Base-by-base conservation (phyloP, 371 early-diverging fungal species). In the Mucor lusitanicus region DNA sequence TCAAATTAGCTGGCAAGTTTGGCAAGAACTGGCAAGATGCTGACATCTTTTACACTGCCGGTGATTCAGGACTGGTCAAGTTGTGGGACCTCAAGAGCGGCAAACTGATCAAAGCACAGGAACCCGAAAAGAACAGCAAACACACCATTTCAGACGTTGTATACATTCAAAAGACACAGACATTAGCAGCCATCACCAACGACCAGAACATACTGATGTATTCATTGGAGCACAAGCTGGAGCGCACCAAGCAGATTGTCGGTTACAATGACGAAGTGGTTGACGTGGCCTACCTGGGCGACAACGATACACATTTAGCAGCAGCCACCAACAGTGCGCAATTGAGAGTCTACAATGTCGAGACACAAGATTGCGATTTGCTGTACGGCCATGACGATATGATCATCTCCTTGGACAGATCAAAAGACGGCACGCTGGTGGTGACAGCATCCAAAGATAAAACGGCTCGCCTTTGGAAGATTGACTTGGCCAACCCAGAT, bases 221-320 rank as follows among this genome's bases (percentile, higher is more conserved):
- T 67, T 81, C 89, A 12, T 65, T 90, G 12, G 71, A 76, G 19
- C 64, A 72, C 2, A 72, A 75, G 68, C 63, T 95, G 25, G 78
- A 82, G 62, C 86, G 89, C 17, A 75, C 85, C 13, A 91, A 91
- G 67, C 95, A 96, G 75, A 88, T 97, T 70, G 92, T 95, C 6
- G 99, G 99, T 27, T 95, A 95, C 76, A 97, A 97, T 67, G 97
- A 98, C 61, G 97, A 97, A 72, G 88, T 98, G 40, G 91, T 97
- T 15, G 97, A 95, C 75, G 69, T 96, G 39, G 80, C 81, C 0
- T 94, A 92, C 61, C 76, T 94, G n/a, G 96, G 93, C 21, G 77
- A 83, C 37, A 76, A 86, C 6, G 89, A 93, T 61, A 74, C 72
- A 4, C 87, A 92, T 65, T 67, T 97, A 64, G 97, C 94, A 6